Evolutionary conservation across 2,329 filamentous ascomycete genomes (phyloP).

Genomic region (Eurotiales sp.): DNA sequence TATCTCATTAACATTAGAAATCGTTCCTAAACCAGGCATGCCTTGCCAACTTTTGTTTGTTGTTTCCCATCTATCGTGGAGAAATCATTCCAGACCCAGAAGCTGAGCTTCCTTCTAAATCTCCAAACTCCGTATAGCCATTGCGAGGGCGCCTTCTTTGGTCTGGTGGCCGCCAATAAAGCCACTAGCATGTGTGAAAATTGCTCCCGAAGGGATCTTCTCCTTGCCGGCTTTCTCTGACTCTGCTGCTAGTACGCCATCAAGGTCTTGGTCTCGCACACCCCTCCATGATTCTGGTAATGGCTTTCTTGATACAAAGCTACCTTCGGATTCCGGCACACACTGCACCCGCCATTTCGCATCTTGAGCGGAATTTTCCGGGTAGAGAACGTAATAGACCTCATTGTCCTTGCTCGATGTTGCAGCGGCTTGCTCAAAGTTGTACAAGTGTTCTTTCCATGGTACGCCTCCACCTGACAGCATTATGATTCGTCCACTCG

Average conservation of each 20-base stretch:
- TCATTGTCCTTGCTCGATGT: constrained; percentile 28
- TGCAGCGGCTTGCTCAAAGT: constrained; percentile 63
- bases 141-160: constrained; percentile 78
- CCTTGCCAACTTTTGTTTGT: background rate
- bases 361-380: constrained; percentile 70
- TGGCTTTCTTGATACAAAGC: constrained; percentile 87
- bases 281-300: constrained; percentile 90
- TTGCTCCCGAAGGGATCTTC: constrained; percentile 54
- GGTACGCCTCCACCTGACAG: constrained; percentile 73
- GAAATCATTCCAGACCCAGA: background rate
- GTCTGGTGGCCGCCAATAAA: constrained; percentile 97
- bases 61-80: background rate
- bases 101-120: background rate
- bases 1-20: background rate
- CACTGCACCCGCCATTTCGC: constrained; percentile 92
- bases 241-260: constrained; percentile 49
- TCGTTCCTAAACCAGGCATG: too few relatives aligned
- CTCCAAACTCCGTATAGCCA: constrained; percentile 57
- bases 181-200: constrained; percentile 91
- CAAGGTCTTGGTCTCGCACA: constrained; percentile 79
- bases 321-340: constrained; percentile 78
- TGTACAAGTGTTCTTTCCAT: constrained; percentile 96
- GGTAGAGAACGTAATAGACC: constrained; percentile 85
- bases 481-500: constrained; percentile 75
- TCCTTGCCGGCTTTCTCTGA: constrained; percentile 35